phyloP scores from a whole-genome alignment of 352 stramenopile genomes.

The Pythium scleroteichum region DNA sequence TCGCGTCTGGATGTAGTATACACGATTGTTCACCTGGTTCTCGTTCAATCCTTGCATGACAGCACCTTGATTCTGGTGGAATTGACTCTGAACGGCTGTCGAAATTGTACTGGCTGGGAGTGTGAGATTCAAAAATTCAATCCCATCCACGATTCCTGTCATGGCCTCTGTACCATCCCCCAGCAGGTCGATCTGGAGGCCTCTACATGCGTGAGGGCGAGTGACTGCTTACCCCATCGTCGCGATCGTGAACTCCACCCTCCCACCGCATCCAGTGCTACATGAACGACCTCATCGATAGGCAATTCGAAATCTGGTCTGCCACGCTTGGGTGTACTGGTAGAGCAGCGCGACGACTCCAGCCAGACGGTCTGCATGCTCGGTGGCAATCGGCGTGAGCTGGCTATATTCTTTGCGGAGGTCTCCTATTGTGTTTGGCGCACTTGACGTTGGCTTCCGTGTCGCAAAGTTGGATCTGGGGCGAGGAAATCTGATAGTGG shows the following conservation, averaged over 20 bases:
- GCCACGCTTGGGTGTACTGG: no score
- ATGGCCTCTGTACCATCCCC: neutral
- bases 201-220: neutral
- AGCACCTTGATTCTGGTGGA: neutral
- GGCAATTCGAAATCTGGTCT: no score
- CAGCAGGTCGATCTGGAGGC: neutral
- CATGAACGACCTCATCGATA: conserved; percentile 21
- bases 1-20: conserved; percentile 13
- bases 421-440: no score
- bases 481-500: no score
- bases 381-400: no score
- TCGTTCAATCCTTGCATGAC: conserved; percentile 18
- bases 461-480: no score
- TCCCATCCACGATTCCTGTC: neutral
- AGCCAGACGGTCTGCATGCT: no score
- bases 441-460: no score
- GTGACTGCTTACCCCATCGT: conserved; percentile 14
- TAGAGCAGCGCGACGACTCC: no score
- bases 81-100: neutral
- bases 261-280: conserved; percentile 13
- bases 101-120: neutral
- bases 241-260: conserved; percentile 18
- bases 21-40: conserved; percentile 16
- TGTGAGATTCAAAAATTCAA: neutral
- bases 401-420: no score